These are phyloP conservation scores for Dothiorella sarmentorum DNA, from an alignment of 2,329 filamentous ascomycete genomes.

Conservation along the genomic window DNA sequence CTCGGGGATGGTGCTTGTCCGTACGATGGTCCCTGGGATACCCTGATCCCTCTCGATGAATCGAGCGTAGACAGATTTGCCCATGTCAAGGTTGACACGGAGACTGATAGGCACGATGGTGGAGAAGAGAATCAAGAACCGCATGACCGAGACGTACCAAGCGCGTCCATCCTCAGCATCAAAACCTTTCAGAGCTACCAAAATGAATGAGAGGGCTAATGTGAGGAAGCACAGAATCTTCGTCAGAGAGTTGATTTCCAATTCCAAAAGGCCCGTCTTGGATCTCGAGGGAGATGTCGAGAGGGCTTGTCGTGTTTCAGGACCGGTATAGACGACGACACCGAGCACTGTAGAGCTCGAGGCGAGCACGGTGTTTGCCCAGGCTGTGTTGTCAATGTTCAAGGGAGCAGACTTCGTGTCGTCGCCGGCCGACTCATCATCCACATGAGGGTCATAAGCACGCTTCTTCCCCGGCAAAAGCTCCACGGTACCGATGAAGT, in stretches of 20 bases:
- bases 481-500: slow-evolving; percentile 87
- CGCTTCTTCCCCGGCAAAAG: slow-evolving; percentile 56
- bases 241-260: slow-evolving; percentile 94
- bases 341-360: slow-evolving; percentile 87
- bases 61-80: slow-evolving; percentile 91
- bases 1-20: slow-evolving; percentile 96
- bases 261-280: slow-evolving; percentile 89
- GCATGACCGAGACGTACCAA: slow-evolving; percentile 97
- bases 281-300: slow-evolving; percentile 90
- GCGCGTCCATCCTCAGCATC: slow-evolving; percentile 59
- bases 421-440: slow-evolving; percentile 23
- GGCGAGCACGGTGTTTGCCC: slow-evolving; percentile 96
- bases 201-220: slow-evolving; percentile 75
- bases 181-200: slow-evolving; percentile 86
- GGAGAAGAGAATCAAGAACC: slow-evolving; percentile 98
- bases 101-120: slow-evolving; percentile 97
- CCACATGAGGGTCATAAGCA: slow-evolving; percentile 44
- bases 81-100: slow-evolving; percentile 94
- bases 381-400: slow-evolving; percentile 94
- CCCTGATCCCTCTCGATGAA: slow-evolving; percentile 91
- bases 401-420: slow-evolving; percentile 63
- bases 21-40: slow-evolving; percentile 87
- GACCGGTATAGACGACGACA: slow-evolving; percentile 89
- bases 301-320: slow-evolving; percentile 87
- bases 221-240: slow-evolving; percentile 94